Evolutionary conservation across 192 early-diverging fungal species (phyloP).

Genomic region (Coemansia sp.): DNA sequence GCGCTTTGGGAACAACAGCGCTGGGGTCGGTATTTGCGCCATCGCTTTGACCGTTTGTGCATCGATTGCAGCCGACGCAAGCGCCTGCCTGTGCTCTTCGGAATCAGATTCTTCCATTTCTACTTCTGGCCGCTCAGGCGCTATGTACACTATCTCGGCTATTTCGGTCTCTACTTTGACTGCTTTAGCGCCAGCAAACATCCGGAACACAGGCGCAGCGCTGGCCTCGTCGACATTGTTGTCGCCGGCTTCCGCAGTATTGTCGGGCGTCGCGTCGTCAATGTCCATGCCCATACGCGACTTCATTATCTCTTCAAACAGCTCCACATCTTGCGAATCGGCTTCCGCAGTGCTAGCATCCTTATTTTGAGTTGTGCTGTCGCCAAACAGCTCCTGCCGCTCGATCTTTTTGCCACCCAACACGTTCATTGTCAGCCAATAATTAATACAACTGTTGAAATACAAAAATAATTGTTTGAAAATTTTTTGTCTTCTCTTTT

Average conservation of each 20-base stretch:
- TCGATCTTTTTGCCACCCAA: constrained; percentile 36
- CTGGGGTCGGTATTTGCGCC: constrained; percentile 29
- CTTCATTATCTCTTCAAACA: constrained; percentile 48
- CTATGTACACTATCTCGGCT: constrained; percentile 19
- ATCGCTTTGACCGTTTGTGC: constrained; percentile 18
- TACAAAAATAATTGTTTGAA: neutral
- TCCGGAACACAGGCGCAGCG: constrained; percentile 30
- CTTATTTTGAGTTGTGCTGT: constrained; percentile 7
- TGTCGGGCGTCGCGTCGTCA: constrained; percentile 2
- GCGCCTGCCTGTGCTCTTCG: constrained; percentile 46
- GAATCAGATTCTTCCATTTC: constrained; percentile 40
- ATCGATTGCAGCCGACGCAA: constrained; percentile 38
- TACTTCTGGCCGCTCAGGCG: constrained; percentile 30
- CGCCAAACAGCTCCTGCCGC: constrained; percentile 39
- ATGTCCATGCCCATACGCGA: constrained; percentile 15
- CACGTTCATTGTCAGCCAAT: neutral
- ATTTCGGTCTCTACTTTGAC: constrained; percentile 38
- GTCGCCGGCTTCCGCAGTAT: neutral
- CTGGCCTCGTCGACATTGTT: neutral
- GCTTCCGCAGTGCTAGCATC: constrained; percentile 3
- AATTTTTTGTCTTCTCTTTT: neutral
- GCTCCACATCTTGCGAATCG: constrained; percentile 39
- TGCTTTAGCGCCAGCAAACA: constrained; percentile 43
- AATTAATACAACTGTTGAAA: constrained; percentile 1
- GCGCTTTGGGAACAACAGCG: constrained; percentile 30